Conservation (phyloP, 2,329 filamentous ascomycete species). For the Trichophyton schoenleinii region DNA sequence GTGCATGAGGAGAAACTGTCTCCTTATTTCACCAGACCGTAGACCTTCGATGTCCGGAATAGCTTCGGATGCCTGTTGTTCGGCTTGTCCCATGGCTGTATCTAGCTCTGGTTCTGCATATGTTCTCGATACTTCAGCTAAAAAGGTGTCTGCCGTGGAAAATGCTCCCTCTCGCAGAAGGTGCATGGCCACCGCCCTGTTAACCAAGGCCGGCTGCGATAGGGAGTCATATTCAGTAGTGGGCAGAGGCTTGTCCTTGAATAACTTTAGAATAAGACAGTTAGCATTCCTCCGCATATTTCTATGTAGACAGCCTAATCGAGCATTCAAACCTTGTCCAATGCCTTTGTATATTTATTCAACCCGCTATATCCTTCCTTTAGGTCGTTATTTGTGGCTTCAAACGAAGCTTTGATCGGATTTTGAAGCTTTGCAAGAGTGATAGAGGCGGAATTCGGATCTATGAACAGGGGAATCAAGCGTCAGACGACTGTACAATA, state of each 20-base stretch:
- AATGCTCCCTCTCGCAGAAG: conserved; percentile 91
- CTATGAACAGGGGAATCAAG: conserved; percentile 28
- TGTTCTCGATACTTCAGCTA: conserved; percentile 52
- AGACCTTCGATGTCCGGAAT: conserved; percentile 44
- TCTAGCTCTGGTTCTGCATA: conserved; percentile 27
- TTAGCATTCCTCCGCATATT: background rate
- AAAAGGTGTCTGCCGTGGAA: conserved; percentile 70
- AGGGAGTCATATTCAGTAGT: conserved; percentile 72
- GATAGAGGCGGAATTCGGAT: conserved; percentile 57
- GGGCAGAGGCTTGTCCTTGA: conserved; percentile 55
- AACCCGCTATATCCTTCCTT: conserved; percentile 74
- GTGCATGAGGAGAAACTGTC: conserved; percentile 82
- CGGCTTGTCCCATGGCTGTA: conserved; percentile 20
- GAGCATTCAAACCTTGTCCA: conserved; percentile 55
- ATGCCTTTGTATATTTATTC: conserved; percentile 68
- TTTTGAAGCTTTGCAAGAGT: conserved; percentile 76
- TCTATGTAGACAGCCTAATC: background rate
- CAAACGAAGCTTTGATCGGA: conserved; percentile 68
- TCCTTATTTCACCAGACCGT: conserved; percentile 57
- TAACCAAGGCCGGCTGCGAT: conserved; percentile 64
- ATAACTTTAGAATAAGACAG: conserved; percentile 37
- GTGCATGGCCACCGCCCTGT: conserved; percentile 92
- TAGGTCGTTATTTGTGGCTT: conserved; percentile 65
- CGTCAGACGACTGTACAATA: background rate
- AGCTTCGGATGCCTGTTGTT: conserved; percentile 26